These are phyloP conservation scores for Lachnellula hyalina DNA, from an alignment of 2,329 filamentous ascomycete species.

Conservation along the genomic window DNA sequence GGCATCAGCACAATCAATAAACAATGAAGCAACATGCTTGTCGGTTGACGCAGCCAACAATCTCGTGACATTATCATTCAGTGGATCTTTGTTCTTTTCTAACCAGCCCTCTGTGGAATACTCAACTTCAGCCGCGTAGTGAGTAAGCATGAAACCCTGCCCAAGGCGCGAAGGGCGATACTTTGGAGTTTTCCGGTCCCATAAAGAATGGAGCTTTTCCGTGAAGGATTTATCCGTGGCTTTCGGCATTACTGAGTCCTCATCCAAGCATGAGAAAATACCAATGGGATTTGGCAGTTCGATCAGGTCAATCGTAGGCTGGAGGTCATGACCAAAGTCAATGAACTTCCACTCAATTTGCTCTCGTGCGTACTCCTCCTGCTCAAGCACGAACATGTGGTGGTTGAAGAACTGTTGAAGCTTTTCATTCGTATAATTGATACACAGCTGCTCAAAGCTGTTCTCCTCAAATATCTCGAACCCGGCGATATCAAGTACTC, in stretches of 20 bases:
- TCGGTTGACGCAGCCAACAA: slow-evolving; percentile 78
- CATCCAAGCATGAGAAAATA: slow-evolving; percentile 96
- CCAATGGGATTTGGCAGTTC: slow-evolving; percentile 95
- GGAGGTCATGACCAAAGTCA: slow-evolving; percentile 93
- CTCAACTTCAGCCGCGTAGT: slow-evolving; percentile 96
- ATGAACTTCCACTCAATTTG: slow-evolving; percentile 99
- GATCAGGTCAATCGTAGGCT: slow-evolving; percentile 96
- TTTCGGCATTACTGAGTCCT: slow-evolving; percentile 98
- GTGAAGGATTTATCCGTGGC: slow-evolving; percentile 96
- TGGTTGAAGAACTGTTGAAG: slow-evolving; percentile 99
- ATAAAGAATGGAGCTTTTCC: slow-evolving; percentile 92
- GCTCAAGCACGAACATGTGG: slow-evolving; percentile 98
- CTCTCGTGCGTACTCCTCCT: slow-evolving; percentile 95
- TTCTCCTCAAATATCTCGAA: slow-evolving; percentile 99
- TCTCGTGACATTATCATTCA: slow-evolving; percentile 94
- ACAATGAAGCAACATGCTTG: slow-evolving; percentile 76
- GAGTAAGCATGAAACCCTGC: slow-evolving; percentile 91
- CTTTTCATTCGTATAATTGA: slow-evolving; percentile 99
- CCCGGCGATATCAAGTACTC: slow-evolving; percentile 95
- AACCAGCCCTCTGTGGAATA: slow-evolving; percentile 94
- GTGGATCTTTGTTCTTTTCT: slow-evolving; percentile 97
- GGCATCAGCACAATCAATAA: slow-evolving; percentile 78
- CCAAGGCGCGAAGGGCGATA: slow-evolving; percentile 83
- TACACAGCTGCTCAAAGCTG: slow-evolving; percentile 98
- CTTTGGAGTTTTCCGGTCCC: slow-evolving; percentile 94